These are phyloP conservation scores for Auricularia heimuer DNA, from an alignment of 768 basidiomycete species.

Conservation along the genomic window DNA sequence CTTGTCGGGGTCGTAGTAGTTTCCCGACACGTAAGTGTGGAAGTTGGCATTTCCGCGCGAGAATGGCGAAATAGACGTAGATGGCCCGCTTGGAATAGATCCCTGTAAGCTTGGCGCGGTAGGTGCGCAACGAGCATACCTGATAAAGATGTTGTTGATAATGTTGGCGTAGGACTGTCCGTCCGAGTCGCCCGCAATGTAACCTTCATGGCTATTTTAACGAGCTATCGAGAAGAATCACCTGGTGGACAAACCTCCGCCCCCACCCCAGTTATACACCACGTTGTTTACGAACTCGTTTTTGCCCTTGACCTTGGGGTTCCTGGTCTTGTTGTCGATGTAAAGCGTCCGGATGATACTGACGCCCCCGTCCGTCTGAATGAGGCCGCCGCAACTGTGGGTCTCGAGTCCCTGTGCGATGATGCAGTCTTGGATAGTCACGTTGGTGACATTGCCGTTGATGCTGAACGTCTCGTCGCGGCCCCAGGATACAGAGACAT, in stretches of 20 bases:
- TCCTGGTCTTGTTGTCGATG: slow-evolving; percentile 29
- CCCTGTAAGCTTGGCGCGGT: not conserved
- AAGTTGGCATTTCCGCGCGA: slow-evolving; percentile 29
- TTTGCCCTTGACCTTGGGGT: slow-evolving; percentile 29
- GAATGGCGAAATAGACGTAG: slow-evolving; percentile 21
- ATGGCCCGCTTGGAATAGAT: slow-evolving; percentile 17
- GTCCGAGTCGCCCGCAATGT: slow-evolving; percentile 28
- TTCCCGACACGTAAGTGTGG: slow-evolving; percentile 26
- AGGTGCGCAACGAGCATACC: not conserved
- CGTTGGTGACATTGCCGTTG: slow-evolving; percentile 26
- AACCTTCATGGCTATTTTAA: slow-evolving; percentile 9
- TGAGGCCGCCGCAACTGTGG: slow-evolving; percentile 28
- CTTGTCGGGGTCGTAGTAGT: slow-evolving; percentile 27
- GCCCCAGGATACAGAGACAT: slow-evolving; percentile 26
- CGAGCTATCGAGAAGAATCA: not conserved
- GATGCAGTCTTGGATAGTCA: slow-evolving; percentile 29
- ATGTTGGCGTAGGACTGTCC: slow-evolving; percentile 27
- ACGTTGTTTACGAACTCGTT: slow-evolving; percentile 31
- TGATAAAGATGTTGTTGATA: slow-evolving; percentile 27
- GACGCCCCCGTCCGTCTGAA: slow-evolving; percentile 27
- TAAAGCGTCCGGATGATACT: slow-evolving; percentile 28
- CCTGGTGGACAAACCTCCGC: not conserved
- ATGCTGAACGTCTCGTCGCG: slow-evolving; percentile 29
- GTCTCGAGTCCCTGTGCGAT: slow-evolving; percentile 29
- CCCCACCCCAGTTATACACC: slow-evolving; percentile 13